These are phyloP conservation scores for Syncephalastrum contaminatum DNA, from an alignment of 371 early-diverging fungal species.

Conservation along the genomic window DNA sequence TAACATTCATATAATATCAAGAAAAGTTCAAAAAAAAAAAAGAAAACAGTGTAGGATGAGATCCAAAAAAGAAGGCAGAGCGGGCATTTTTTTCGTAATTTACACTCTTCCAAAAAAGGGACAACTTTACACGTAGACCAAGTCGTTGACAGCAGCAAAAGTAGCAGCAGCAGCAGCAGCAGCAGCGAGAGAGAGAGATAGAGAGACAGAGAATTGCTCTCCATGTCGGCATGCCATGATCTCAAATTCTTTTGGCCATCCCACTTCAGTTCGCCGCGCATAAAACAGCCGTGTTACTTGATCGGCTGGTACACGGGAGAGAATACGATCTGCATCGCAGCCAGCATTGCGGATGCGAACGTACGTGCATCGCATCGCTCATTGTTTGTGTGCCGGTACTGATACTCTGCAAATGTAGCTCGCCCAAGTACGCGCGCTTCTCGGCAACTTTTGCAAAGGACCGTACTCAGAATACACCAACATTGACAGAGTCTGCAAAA, in stretches of 20 bases:
- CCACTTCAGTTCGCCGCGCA: conserved; percentile 35
- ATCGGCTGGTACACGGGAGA: conserved; percentile 42
- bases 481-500: conserved; percentile 36
- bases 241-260: conserved; percentile 50
- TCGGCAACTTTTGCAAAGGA: conserved; percentile 31
- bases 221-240: conserved; percentile 22
- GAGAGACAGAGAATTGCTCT: neutral
- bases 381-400: neutral
- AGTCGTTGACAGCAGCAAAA: too few species aligned
- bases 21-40: too few species aligned
- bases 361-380: conserved; percentile 11
- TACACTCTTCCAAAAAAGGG: too few species aligned
- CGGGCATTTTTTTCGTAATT: too few species aligned
- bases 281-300: conserved; percentile 26
- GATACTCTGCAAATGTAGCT: conserved; percentile 15
- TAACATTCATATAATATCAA: too few species aligned
- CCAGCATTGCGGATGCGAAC: conserved; percentile 28
- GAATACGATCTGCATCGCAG: conserved; percentile 36
- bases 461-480: conserved; percentile 29
- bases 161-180: too few species aligned
- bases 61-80: too few species aligned
- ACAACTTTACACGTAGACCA: too few species aligned
- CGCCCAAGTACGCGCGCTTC: conserved; percentile 16
- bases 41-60: too few species aligned
- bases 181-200: neutral